Evolutionary conservation across 2,329 filamentous ascomycete species (phyloP), one percentile per base, ranked within the genome.

Genomic region (Colletotrichum euphorbiae): DNA sequence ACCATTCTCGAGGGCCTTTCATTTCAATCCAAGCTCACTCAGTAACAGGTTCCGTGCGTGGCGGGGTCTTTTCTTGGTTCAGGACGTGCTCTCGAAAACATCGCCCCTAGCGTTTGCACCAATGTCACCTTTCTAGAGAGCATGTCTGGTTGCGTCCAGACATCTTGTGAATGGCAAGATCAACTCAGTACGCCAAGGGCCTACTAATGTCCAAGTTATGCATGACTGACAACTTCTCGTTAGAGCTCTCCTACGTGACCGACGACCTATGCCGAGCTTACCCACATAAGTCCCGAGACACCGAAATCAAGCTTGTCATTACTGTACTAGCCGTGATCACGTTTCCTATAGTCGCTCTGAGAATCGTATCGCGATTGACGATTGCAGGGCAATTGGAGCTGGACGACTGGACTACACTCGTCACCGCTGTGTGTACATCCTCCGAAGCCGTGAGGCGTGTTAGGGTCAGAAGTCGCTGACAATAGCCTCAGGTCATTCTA

Each of bases 351-450:
- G 33, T 68, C 4, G 31, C 31, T 1, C 17, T 68, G 31, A 68
- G 65, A 55, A 6, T 68, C 2, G 6, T 59, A 3, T 59, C 65
- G 1, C 40, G 65, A 13, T 33, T 40, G 21, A 36, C 40, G 2
- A 52, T 65, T 7, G 65, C 65, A 2, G 31, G 61, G 6, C 31
- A 24, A 1, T 12, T 68, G 0, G 60, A 50, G 12, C 48, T 68
- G n/a, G 65, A 68, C 12, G 65, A 68, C n/a, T 68, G 65, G 65
- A 46, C 51, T 13, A 68, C 65, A 8, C 28, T 65, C 8, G 33
- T 31, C 2, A 59, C 65, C 1, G 40, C 54, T 12, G 65, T 28
- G 28, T 8, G 28, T 68, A 48, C 31, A 52, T 50, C 17, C 5
- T 11, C 1, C 12, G n/a, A n/a, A n/a, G n/a, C n/a, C n/a, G n/a